Conservation (phyloP, 805 yeast genomes). For the Kluyveromyces nonfermentans region DNA sequence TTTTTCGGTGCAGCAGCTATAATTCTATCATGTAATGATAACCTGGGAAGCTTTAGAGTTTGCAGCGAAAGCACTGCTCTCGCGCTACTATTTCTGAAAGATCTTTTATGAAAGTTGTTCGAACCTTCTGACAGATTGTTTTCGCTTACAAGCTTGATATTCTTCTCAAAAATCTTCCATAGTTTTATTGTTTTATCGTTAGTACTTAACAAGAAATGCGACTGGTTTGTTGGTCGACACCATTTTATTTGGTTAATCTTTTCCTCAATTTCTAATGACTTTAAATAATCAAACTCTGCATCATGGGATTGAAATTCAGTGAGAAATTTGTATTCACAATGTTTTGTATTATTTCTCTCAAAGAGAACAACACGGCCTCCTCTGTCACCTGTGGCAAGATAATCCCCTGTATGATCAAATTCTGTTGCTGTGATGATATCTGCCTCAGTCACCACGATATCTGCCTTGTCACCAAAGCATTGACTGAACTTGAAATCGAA, state of each 20-base stretch:
- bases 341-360: constrained; percentile 71
- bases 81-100: constrained; percentile 16
- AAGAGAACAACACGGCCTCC: constrained; percentile 97
- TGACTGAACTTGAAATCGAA: constrained; percentile 69
- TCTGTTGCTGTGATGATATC: constrained; percentile 96
- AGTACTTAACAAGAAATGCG: constrained; percentile 84
- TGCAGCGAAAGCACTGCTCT: constrained; percentile 30
- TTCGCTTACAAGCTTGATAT: constrained; percentile 84
- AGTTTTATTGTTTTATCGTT: constrained; percentile 97
- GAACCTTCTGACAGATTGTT: constrained; percentile 59
- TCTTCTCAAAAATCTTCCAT: constrained; percentile 92
- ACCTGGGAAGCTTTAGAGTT: constrained; percentile 68
- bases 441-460: constrained; percentile 92
- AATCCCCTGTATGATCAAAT: constrained; percentile 90
- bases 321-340: constrained; percentile 88
- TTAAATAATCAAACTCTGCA: constrained; percentile 95
- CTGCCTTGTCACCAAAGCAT: constrained; percentile 98
- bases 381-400: constrained; percentile 94
- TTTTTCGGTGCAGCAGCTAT: constrained; percentile 91
- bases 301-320: constrained; percentile 98
- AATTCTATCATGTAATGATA: constrained; percentile 89
- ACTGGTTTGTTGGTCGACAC: constrained; percentile 80
- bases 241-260: constrained; percentile 96
- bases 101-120: constrained; percentile 1
- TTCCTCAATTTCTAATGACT: constrained; percentile 94